Percentiles rank a stretch among this genome's conserved stretches.
phyloP scores from a whole-genome alignment of 2,329 filamentous ascomycete genomes.

The Fonsecaea monophora region DNA sequence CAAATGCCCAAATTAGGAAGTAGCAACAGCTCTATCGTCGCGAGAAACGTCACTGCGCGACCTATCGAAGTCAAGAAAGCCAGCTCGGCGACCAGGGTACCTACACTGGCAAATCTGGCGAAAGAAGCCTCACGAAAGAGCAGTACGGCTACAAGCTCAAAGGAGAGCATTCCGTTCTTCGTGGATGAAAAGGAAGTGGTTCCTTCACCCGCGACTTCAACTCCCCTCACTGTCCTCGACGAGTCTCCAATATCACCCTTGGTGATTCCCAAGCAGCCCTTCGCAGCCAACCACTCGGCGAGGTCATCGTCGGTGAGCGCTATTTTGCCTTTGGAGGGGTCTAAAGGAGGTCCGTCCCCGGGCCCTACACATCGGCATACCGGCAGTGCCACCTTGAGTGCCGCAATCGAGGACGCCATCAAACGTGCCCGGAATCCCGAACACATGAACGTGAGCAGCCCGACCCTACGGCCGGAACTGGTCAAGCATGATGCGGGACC shows the following conservation, averaged over 20 bases:
- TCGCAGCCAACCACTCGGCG: slow-evolving; percentile 31
- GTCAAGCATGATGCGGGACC: slow-evolving; percentile 48
- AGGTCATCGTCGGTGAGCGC: slow-evolving; percentile 38
- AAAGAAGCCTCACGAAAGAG: slow-evolving; percentile 38
- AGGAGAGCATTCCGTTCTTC: slow-evolving; percentile 30
- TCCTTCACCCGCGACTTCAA: slow-evolving; percentile 21
- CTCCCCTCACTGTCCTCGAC: slow-evolving; percentile 22
- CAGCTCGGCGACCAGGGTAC: slow-evolving; percentile 43
- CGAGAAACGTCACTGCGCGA: slow-evolving; percentile 51
- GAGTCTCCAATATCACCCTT: slow-evolving; percentile 28
- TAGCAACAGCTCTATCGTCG: slow-evolving; percentile 52
- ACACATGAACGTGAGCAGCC: slow-evolving; percentile 26
- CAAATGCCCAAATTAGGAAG: slow-evolving; percentile 48
- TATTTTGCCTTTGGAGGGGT: slow-evolving; percentile 23
- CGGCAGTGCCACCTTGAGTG: slow-evolving; percentile 44
- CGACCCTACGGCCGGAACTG: slow-evolving; percentile 38
- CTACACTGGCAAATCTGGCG: slow-evolving; percentile 43
- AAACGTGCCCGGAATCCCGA: slow-evolving; percentile 37
- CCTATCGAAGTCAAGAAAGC: slow-evolving; percentile 54
- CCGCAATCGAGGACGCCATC: slow-evolving; percentile 43
- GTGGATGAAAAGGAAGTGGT: slow-evolving; percentile 39
- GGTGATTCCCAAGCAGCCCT: slow-evolving; percentile 33
- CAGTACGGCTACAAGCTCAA: slow-evolving; percentile 30
- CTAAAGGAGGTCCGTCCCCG: slow-evolving; percentile 11
- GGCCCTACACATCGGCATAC: slow-evolving; percentile 37